Evolutionary conservation across 73 alveolate genomes (phyloP), one percentile per base, ranked within the genome.

Genomic region (Paramecium sexaurelia): DNA sequence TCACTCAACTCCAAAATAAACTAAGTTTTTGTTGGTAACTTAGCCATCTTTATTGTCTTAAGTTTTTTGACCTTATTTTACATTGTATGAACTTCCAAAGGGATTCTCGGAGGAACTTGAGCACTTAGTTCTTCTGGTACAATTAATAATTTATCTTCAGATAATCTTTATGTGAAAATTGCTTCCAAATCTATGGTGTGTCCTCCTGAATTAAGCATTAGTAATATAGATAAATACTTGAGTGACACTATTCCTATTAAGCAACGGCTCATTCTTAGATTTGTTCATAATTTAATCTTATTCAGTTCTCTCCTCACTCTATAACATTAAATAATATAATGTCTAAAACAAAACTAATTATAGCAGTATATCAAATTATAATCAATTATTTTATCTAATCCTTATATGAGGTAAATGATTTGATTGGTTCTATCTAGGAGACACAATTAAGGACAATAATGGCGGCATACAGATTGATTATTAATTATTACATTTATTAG

Each of bases 161-260:
- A 61, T 13, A 7, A 26, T 61, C 83, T 61, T 61, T 61, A 24
- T 22, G 83, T 22, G 11, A 61, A 61, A 11, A 61, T 13, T 29
- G 47, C 83, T 61, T 61, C 83, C 7, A 61, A 29, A 61, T 61
- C 83, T 2, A 61, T 61, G 0, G 83, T 61, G 11, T 61, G 83
- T 29, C 83, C 83, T 61, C 83, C 83, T 61, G 83, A 61, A 61
- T 61, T 61, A 61, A 61, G 83, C 83, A 61, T 61, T 61, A 61
- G 83, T 61, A 26, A 61, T 11, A 61, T 61, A 61, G 20, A 61
- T 26, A 10, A 13, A 61, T 61, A 61, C 83, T 32, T 61, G 43
- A 61, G 83, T 61, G 26, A 32, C 39, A 11, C 83, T 61, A 29
- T 61, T 61, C 17, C 43, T 61, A 61, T 61, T 61, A 11, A 22